Base-by-base conservation (phyloP, 257 asterid species). In the Jacaranda copaia region DNA sequence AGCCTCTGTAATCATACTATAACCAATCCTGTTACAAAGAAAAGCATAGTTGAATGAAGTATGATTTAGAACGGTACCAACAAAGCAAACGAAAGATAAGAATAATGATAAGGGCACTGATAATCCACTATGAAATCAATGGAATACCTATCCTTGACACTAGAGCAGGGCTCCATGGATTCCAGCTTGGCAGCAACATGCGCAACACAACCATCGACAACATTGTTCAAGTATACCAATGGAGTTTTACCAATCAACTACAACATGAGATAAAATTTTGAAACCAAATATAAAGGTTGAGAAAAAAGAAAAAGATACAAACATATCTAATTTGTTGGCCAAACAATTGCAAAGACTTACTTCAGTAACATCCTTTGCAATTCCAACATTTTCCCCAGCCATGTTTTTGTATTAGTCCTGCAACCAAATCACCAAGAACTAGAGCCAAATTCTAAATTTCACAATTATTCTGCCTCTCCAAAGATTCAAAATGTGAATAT, bases 151-250 rank as follows among this genome's bases (percentile, higher is more conserved):
- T 95, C 99, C 94, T 95, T 96, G 72, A 96, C 99, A 77, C 98
- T 96, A 57, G 99, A 96, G 84, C 98, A 93, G 3, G 99, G 99
- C 83, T 93, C 98, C 99, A 96, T 96, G 11, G 90, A 86, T 82
- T 95, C 99, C 53, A 95, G 85, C 94, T 95, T 95, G 74, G 97
- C 99, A 19, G 99, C 99, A 46, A 95, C 82, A 68, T 97, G 98
- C 10, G 84, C 99, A 84, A 93, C 97, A 62, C 98, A 93, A 7
- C 99, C 98, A 73, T 95, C 97, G 56, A 85, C 90, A 60, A 93
- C 78, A 75, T 85, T 90, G 90, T 96, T 96, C 92, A 96, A 89
- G 87, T 90, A 96, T 25, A 96, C 99, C 89, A 96, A 87, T 20
- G 98, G 99, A 18, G 99, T 95, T 8, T 85, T 88, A 77, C 99